Evolutionary conservation across 306 rosid species (phyloP).

Genomic region (Prunus campanulata): DNA sequence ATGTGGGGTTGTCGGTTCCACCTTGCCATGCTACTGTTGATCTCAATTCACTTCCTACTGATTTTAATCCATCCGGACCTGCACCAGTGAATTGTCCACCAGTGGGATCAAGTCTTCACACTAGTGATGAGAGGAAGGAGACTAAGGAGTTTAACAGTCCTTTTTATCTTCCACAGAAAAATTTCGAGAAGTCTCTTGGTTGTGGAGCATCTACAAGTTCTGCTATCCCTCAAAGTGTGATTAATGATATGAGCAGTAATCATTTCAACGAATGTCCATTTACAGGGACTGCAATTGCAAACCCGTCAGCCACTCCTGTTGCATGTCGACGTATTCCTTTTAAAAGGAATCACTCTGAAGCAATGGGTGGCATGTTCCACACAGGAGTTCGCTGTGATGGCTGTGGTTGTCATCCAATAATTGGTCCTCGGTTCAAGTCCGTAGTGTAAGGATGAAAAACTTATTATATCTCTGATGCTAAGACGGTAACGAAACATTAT

Average conservation of each 20-base stretch:
- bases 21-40: constrained; percentile 36
- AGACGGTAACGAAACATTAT: background rate
- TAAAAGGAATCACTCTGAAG: constrained; percentile 44
- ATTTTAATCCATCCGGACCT: constrained; percentile 23
- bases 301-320: constrained; percentile 15
- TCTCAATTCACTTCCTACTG: constrained; percentile 52
- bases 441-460: constrained; percentile 62
- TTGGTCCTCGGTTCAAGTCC: constrained; percentile 92
- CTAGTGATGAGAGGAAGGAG: constrained; percentile 36
- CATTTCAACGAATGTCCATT: constrained; percentile 44
- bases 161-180: background rate
- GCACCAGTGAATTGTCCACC: constrained; percentile 13
- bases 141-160: constrained; percentile 9
- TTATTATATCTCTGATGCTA: background rate
- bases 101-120: constrained; percentile 25
- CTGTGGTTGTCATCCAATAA: constrained; percentile 86
- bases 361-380: constrained; percentile 72
- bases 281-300: constrained; percentile 27
- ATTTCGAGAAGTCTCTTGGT: constrained; percentile 20
- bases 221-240: constrained; percentile 15
- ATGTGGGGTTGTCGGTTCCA: constrained; percentile 14
- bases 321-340: constrained; percentile 22
- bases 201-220: constrained; percentile 28
- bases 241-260: constrained; percentile 1
- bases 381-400: constrained; percentile 85